Base-by-base conservation (phyloP, 176 grass and related monocot genomes). In the Themeda triandra region DNA sequence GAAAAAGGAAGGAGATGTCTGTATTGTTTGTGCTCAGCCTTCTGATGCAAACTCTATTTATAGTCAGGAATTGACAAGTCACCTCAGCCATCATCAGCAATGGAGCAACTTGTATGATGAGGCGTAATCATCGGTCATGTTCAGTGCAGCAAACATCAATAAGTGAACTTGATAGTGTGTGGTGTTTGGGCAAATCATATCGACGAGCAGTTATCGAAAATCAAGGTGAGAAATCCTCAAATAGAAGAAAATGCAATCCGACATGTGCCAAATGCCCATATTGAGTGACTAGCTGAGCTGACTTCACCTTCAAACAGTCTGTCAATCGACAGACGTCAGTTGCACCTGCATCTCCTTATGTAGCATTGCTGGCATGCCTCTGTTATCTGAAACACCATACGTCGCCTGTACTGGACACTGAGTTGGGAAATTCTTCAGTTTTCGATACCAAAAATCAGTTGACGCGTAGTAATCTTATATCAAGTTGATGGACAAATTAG, bases 291-390 rank as follows among this genome's bases (percentile, higher is more conserved):
- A 48, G 69, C 37, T n/a, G n/a, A n/a, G n/a, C n/a, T 67, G 76
- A 76, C 39, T 69, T 76, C 79, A 82, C 29, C 48, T 69, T 46
- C 71, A 41, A 82, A 60, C 64, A 87, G 39, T 15, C 42, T 87
- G 80, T 71, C 9, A 54, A 63, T 49, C 36, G 79, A 60, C 37
- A 27, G 58, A 15, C n/a, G n/a, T n/a, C 37, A 23, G 58, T 23
- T 74, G 76, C 21, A 84, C 67, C 44, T 80, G 30, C 63, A 32
- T 17, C 48, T 41, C 41, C n/a, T 75, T 0, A 19, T 29, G 85
- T 14, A 73, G 12, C 33, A 67, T 13, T 69, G 46, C 63, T 76
- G 82, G 76, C 24, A 63, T 79, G n/a, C 58, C n/a, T 28, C n/a
- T 79, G 36, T 30, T 42, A 21, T 64, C 36, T 44, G 3, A n/a